Conservation (phyloP, 306 rosid species). For the Coriaria nepalensis region DNA sequence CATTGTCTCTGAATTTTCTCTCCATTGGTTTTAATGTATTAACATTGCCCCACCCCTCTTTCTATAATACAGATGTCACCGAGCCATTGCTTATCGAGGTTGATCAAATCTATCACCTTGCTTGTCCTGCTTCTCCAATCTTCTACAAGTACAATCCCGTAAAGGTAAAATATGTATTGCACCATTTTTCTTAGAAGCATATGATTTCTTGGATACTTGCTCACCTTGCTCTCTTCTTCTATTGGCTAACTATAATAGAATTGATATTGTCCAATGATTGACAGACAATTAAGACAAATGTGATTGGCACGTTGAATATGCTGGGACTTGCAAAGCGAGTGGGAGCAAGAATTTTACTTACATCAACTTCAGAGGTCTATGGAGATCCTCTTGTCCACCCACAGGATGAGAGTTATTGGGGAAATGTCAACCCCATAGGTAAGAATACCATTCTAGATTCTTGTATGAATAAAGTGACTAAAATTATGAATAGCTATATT, state of each 20-base stretch:
- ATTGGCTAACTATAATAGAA: no score
- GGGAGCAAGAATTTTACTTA: constrained; percentile 98
- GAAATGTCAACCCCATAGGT: constrained; percentile 97
- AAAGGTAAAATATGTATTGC: no score
- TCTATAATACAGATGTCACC: constrained; percentile 49
- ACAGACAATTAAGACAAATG: constrained; percentile 97
- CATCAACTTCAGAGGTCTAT: constrained; percentile 94
- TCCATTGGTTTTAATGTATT: not conserved
- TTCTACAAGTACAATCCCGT: constrained; percentile 96
- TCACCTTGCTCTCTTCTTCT: no score
- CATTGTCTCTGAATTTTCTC: constrained; percentile 6
- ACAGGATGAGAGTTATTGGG: constrained; percentile 91
- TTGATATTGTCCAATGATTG: no score
- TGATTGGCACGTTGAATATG: constrained; percentile 96
- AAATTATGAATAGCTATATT: no score
- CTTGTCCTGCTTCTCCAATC: constrained; percentile 96
- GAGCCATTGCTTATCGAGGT: constrained; percentile 81
- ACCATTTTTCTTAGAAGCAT: no score
- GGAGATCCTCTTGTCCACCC: constrained; percentile 98
- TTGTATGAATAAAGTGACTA: no score
- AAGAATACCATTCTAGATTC: constrained; percentile 20
- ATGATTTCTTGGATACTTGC: no score
- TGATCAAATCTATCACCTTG: constrained; percentile 92
- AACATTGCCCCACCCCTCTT: not conserved
- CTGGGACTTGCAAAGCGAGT: constrained; percentile 98